These are phyloP conservation scores for Trichoderma brevicompactum DNA, from an alignment of 2,329 filamentous ascomycete genomes.

Conservation along the genomic window DNA sequence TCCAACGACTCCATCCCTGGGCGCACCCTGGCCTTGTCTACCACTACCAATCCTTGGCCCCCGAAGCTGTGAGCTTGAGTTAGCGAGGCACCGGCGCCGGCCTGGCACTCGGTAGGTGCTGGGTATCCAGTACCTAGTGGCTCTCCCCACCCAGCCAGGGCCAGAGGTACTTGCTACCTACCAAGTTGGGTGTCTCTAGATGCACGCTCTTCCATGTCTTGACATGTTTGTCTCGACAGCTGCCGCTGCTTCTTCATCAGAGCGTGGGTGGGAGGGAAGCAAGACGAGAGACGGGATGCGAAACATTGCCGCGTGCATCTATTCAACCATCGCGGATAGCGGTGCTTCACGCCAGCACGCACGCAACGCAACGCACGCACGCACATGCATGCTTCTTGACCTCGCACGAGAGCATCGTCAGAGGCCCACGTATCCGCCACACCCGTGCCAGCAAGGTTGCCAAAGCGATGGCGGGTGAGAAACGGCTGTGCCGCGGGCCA, in stretches of 20 bases:
- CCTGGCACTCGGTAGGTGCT: too few relatives aligned
- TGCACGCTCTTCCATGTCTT: too few relatives aligned
- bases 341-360: neutral
- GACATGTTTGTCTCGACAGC: neutral
- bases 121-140: neutral
- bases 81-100: neutral
- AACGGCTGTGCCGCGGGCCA: neutral
- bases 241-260: too few relatives aligned
- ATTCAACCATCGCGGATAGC: neutral
- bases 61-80: neutral
- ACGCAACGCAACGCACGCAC: neutral
- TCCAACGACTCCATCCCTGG: neutral
- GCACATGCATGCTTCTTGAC: neutral
- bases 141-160: neutral
- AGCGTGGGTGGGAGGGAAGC: too few relatives aligned
- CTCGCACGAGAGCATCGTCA: neutral
- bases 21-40: neutral
- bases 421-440: neutral
- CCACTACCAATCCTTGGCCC: neutral
- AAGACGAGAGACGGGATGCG: too few relatives aligned
- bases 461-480: neutral
- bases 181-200: neutral
- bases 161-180: neutral
- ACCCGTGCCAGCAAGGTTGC: neutral
- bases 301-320: too few relatives aligned